Conservation (phyloP, 352 stramenopile species). For the Phytopythium montanum region DNA sequence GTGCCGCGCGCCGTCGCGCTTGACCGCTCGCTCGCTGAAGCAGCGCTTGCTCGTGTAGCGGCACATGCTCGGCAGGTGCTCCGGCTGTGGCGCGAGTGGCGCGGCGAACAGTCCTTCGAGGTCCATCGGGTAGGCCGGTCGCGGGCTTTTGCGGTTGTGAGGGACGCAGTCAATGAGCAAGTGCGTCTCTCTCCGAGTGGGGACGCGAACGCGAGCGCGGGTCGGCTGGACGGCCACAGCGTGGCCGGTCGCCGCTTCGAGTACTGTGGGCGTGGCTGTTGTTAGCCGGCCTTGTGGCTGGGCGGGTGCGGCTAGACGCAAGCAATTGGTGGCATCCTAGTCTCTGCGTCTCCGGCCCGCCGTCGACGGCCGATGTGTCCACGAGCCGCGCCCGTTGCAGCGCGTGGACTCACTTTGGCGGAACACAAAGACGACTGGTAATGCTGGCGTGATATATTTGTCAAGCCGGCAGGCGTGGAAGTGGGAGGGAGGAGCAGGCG, state of each 20-base stretch:
- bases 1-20: conserved; percentile 42
- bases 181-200: not conserved
- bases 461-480: not conserved
- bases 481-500: not conserved
- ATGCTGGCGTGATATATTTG: not conserved
- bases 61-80: conserved; percentile 15
- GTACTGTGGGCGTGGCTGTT: too few relatives aligned
- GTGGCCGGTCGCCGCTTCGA: not conserved
- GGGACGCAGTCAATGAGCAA: not conserved
- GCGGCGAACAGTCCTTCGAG: not conserved
- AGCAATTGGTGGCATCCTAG: not conserved
- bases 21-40: conserved; percentile 35
- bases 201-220: not conserved
- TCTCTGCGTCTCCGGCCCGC: too few relatives aligned
- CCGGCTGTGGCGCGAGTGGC: not conserved
- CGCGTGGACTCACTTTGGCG: not conserved
- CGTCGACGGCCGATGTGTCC: too few relatives aligned
- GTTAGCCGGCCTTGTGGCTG: too few relatives aligned
- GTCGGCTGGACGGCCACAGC: not conserved
- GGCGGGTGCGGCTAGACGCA: not conserved
- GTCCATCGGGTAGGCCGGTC: not conserved
- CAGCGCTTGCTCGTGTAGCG: conserved; percentile 50
- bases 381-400: too few relatives aligned
- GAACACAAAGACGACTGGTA: not conserved
- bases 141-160: not conserved